Evolutionary conservation across 805 yeast species (phyloP).

Genomic region (Candida ficus): DNA sequence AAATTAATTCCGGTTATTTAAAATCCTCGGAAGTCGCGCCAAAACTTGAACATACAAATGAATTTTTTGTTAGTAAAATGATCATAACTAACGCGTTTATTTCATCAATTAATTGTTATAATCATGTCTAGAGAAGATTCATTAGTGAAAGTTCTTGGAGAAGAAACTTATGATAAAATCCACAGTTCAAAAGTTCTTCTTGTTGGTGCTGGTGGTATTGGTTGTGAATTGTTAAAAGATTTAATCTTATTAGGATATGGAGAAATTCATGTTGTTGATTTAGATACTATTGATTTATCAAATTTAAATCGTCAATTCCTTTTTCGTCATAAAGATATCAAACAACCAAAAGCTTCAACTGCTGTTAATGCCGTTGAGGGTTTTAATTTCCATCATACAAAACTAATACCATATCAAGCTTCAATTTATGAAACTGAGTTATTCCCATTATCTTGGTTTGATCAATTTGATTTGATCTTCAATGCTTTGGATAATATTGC

Average conservation of each 20-base stretch:
- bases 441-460: conserved; percentile 76
- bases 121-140: conserved; percentile 16
- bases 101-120: neutral
- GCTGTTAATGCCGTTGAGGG: conserved; percentile 76
- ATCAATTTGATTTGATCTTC: conserved; percentile 70
- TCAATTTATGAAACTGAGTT: conserved; percentile 72
- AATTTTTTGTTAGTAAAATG: too few relatives aligned
- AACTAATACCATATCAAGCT: conserved; percentile 75
- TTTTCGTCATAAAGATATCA: conserved; percentile 85
- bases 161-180: conserved; percentile 9
- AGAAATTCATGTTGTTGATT: conserved; percentile 86
- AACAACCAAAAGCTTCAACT: conserved; percentile 79
- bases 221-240: conserved; percentile 85
- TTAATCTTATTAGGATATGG: conserved; percentile 75
- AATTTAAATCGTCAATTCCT: conserved; percentile 91
- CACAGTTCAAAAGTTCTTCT: conserved; percentile 53
- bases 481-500: conserved; percentile 93
- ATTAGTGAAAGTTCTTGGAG: conserved; percentile 16
- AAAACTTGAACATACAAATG: too few relatives aligned
- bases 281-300: conserved; percentile 90
- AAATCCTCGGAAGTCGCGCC: neutral
- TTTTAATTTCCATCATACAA: conserved; percentile 59
- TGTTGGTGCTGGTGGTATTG: conserved; percentile 97
- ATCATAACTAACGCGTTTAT: neutral
- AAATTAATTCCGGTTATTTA: neutral